Conservation (phyloP, 2,329 filamentous ascomycete species). For the Talaromyces sp. region DNA sequence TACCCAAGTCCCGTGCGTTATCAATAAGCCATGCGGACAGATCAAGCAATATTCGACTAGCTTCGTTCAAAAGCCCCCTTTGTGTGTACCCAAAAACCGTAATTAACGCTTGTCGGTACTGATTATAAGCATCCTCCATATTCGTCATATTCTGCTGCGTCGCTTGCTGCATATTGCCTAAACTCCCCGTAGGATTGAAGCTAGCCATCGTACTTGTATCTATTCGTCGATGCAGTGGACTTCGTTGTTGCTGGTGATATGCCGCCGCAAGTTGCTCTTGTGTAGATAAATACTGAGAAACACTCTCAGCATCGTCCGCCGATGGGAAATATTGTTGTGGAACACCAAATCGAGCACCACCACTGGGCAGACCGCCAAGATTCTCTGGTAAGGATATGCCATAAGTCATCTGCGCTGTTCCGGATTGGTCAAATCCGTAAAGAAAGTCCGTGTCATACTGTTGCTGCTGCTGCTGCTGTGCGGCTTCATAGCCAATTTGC, state of each 20-base stretch:
- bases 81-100: conserved; percentile 71
- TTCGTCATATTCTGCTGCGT: conserved; percentile 48
- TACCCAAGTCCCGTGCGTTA: conserved; percentile 66
- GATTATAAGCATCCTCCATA: conserved; percentile 67
- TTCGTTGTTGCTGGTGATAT: conserved; percentile 63
- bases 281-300: conserved; percentile 64
- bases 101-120: conserved; percentile 57
- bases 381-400: conserved; percentile 73
- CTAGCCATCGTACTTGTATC: conserved; percentile 56
- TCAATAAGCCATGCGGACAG: conserved; percentile 67
- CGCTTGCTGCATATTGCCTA: conserved; percentile 38
- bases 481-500: conserved; percentile 22
- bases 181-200: conserved; percentile 38
- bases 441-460: conserved; percentile 67
- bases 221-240: conserved; percentile 54
- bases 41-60: conserved; percentile 58
- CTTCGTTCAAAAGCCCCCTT: conserved; percentile 60
- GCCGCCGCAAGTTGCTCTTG: conserved; percentile 53
- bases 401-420: conserved; percentile 63
- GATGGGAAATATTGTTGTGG: conserved; percentile 75
- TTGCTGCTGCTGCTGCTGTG: conserved; percentile 46
- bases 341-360: conserved; percentile 59
- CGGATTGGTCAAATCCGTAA: conserved; percentile 72
- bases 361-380: conserved; percentile 65
- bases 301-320: conserved; percentile 62